Base-by-base conservation (phyloP, 2,329 filamentous ascomycete genomes). In the Arthrobotrys conoides region DNA sequence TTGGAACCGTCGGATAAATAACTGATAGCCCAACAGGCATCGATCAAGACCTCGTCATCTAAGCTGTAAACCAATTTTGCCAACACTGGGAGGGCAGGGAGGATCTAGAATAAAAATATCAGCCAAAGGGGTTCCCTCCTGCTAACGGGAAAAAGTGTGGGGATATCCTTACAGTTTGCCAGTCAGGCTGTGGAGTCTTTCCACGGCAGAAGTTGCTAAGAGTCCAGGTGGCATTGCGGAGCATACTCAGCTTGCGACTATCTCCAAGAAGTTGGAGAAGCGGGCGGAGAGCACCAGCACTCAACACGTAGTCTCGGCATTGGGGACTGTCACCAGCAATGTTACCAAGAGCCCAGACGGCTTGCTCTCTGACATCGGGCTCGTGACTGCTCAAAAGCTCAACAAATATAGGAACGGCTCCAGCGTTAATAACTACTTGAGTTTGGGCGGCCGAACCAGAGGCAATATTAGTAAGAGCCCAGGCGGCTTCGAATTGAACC, bases 131-230 rank as follows among this genome's bases (percentile, higher is more conserved):
- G n/a, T 20, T 20, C 30, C 3, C 5, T 12, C 9, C 16, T n/a
- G 3, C 30, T 9, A 57, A 38, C 5, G 22, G 9, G 14, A 51
- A 51, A 24, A 51, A 51, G 12, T 46, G n/a, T 14, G 33, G 36
- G 61, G 27, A 27, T 44, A 38, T 51, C 88, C 93, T 86, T 88
- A 97, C 94, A 44, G 93, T 97, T 84, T 91, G 90, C 96, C 96
- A 99, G 84, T 99, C 96, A 57, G 96, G 96, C 87, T 99, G 96
- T 65, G 96, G 96, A 8, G 95, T 97, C 90, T 99, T 99, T 86
- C 96, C 96, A 88, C 96, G 93, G 88, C 96, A 99, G 87, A 99
- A 99, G 88, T 99, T 99, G 89, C 96, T 98, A 72, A 99, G 88
- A 53, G 96, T 99, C 96, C 96, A 99, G 24, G 96, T 99, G 41